Conservation (phyloP, 352 stramenopile species). For the Globisporangium ultimum region DNA sequence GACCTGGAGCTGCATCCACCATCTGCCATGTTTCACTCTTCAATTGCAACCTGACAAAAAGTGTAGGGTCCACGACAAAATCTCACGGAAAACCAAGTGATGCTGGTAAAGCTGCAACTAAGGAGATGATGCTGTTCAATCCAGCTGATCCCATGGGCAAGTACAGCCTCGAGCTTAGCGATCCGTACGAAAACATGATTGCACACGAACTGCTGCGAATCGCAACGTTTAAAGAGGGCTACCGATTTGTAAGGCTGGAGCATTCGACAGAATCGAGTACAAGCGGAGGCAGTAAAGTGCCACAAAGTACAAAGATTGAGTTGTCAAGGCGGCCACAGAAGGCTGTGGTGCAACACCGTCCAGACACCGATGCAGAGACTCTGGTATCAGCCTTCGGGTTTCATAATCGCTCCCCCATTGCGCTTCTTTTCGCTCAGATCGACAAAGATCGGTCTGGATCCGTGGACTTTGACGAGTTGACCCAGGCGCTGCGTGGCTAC, state of each 20-base stretch:
- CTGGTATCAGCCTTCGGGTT: not conserved
- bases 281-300: conserved; percentile 11
- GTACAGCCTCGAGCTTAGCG: conserved; percentile 59
- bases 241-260: conserved; percentile 52
- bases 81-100: conserved; percentile 11
- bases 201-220: conserved; percentile 63
- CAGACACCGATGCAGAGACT: too few species aligned
- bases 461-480: conserved; percentile 39
- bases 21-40: conserved; percentile 51
- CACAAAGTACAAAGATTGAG: conserved; percentile 20
- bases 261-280: conserved; percentile 23
- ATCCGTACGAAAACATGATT: conserved; percentile 78
- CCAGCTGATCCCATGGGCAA: conserved; percentile 42
- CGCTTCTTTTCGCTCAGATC: conserved; percentile 39
- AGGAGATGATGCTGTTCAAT: conserved; percentile 56
- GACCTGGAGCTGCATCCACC: conserved; percentile 12
- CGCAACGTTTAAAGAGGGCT: conserved; percentile 46
- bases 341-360: too few species aligned
- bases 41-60: conserved; percentile 42
- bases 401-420: conserved; percentile 15
- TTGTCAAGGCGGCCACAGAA: conserved; percentile 8
- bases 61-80: not conserved
- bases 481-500: conserved; percentile 26
- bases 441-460: conserved; percentile 45
- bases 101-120: not conserved